phyloP scores from a whole-genome alignment of 2,329 filamentous ascomycete genomes.

The Diaporthe amygdali region DNA sequence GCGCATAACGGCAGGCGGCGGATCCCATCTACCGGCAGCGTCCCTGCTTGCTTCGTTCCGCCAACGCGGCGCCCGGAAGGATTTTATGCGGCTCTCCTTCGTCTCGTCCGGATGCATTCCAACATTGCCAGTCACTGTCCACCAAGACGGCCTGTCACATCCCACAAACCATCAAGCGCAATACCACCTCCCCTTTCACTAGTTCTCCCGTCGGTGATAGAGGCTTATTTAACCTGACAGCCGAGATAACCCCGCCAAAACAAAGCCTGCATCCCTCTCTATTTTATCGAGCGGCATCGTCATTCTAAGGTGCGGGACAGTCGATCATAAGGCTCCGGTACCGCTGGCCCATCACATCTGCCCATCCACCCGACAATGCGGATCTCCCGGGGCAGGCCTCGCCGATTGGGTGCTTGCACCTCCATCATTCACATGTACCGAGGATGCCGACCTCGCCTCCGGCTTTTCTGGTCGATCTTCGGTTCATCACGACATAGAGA shows the following conservation, averaged over 20 bases:
- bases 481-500: neutral
- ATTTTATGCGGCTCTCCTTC: neutral
- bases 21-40: neutral
- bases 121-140: neutral
- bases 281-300: neutral
- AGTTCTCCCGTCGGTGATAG: neutral
- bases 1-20: neutral
- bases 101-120: neutral
- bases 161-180: neutral
- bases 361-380: neutral
- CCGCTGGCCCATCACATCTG: neutral
- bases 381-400: neutral
- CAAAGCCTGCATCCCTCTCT: neutral
- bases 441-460: neutral
- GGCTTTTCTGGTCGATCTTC: neutral
- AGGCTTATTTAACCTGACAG: neutral
- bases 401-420: neutral
- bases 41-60: slow-evolving; percentile 1
- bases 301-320: neutral
- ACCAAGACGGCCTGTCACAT: neutral
- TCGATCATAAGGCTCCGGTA: neutral
- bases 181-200: neutral
- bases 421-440: slow-evolving; percentile 3
- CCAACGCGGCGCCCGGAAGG: neutral
- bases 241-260: neutral